Percentiles rank a stretch among this genome's conserved stretches.
Evolutionary conservation across 1,284 basidiomycete species (phyloP).

Genomic region (Wallemia ichthyophaga): DNA sequence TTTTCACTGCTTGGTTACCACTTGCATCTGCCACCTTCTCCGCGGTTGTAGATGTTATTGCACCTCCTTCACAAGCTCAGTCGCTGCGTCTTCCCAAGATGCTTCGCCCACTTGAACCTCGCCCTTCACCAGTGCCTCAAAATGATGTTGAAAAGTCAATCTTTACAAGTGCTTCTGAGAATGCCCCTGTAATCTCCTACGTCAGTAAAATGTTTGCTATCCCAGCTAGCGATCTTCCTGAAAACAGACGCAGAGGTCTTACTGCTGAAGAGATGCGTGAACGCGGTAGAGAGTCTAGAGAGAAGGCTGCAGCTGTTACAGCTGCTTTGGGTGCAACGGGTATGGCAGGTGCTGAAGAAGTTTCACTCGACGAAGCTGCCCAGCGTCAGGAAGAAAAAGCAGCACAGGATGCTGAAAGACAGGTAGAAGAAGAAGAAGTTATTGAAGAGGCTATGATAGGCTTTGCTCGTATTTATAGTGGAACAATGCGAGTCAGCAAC

Average conservation of each 20-base stretch:
- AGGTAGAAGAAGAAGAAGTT: conserved; percentile 7
- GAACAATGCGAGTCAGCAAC: conserved; percentile 37
- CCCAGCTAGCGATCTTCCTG: conserved; percentile 42
- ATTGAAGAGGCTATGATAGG: conserved; percentile 41
- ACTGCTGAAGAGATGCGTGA: conserved; percentile 66
- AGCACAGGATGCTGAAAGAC: conserved; percentile 8
- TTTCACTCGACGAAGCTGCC: conserved; percentile 7
- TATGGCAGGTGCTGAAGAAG: conserved; percentile 3
- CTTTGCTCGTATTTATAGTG: conserved; percentile 80
- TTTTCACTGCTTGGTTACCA: conserved; percentile 90
- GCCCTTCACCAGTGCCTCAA: conserved; percentile 20
- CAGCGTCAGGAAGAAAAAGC: conserved; percentile 10
- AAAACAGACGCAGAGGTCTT: conserved; percentile 42
- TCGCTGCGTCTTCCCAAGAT: conserved; percentile 62
- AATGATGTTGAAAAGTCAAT: conserved; percentile 56
- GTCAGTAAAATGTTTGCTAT: conserved; percentile 99
- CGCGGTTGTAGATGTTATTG: conserved; percentile 67
- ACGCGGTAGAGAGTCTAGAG: conserved; percentile 32
- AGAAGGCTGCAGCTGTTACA: conserved; percentile 19
- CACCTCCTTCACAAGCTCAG: conserved; percentile 58
- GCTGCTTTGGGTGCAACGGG: conserved; percentile 12
- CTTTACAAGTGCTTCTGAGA: conserved; percentile 30
- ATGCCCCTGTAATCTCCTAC: conserved; percentile 44
- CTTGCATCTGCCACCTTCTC: conserved; percentile 80
- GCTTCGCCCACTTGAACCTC: conserved; percentile 44